A percentile compares a stretch with the other conserved stretches of the same genome.
phyloP scores from a whole-genome alignment of 768 basidiomycete species.

The Crassisporium funariophilum region DNA sequence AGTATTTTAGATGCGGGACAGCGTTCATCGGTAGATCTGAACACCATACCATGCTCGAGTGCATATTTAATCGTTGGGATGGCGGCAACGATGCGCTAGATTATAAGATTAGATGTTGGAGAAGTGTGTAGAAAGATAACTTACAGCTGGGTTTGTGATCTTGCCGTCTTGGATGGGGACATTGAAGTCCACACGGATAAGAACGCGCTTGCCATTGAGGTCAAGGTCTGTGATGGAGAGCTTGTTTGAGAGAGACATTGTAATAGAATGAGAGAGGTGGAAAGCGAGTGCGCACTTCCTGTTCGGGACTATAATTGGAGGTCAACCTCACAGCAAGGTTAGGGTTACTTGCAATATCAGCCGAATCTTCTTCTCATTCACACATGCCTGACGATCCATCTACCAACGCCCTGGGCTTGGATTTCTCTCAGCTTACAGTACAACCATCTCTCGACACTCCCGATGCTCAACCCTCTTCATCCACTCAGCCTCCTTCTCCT shows the following conservation, averaged over 20 bases:
- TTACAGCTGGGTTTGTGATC: constrained; percentile 95
- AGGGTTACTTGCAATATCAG: constrained; percentile 25
- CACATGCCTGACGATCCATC: constrained; percentile 38
- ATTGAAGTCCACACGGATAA: constrained; percentile 96
- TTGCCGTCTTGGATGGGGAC: constrained; percentile 88
- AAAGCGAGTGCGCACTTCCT: constrained; percentile 16
- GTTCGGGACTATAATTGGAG: constrained; percentile 14
- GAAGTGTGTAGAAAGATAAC: constrained; percentile 33
- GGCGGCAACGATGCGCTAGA: constrained; percentile 94
- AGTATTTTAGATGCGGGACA: constrained; percentile 13
- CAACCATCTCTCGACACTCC: constrained; percentile 11
- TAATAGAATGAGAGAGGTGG: constrained; percentile 21
- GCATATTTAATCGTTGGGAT: constrained; percentile 95
- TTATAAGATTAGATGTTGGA: constrained; percentile 13
- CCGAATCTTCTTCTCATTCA: constrained; percentile 11
- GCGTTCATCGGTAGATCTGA: constrained; percentile 9
- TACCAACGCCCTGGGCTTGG: constrained; percentile 69
- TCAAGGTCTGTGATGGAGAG: constrained; percentile 90
- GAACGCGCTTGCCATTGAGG: constrained; percentile 85
- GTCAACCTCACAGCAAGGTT: constrained; percentile 21
- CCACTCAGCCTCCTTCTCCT: constrained; percentile 17
- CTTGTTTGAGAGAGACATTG: constrained; percentile 95
- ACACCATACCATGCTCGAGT: constrained; percentile 68
- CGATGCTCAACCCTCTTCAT: constrained; percentile 7
- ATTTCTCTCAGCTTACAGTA: constrained; percentile 49